phyloP scores from a whole-genome alignment of 2,329 filamentous ascomycete genomes.

The Periconia sp. region DNA sequence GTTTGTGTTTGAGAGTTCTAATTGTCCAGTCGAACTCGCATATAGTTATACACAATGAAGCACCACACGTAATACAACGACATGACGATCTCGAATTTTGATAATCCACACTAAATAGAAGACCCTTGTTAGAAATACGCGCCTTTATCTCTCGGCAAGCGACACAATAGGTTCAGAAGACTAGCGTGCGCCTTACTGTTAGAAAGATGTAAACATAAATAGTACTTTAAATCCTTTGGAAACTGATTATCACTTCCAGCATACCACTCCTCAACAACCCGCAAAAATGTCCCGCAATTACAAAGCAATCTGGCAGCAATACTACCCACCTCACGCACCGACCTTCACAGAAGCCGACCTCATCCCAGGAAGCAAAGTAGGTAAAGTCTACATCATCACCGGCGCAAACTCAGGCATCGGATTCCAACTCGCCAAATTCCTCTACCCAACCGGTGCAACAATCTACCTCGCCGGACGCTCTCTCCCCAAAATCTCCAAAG shows the following conservation, averaged over 20 bases:
- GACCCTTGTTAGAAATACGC: too few species aligned
- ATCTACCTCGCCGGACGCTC: conserved; percentile 58
- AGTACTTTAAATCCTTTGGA: too few species aligned
- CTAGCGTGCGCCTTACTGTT: too few species aligned
- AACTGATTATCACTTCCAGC: not conserved
- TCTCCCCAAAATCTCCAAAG: conserved; percentile 41
- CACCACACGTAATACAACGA: too few species aligned
- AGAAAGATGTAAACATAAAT: too few species aligned
- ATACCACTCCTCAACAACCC: not conserved
- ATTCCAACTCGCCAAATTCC: conserved; percentile 53
- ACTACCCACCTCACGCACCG: not conserved
- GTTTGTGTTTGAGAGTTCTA: too few species aligned
- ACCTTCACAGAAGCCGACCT: not conserved
- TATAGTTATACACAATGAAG: too few species aligned
- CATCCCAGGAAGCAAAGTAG: conserved; percentile 32
- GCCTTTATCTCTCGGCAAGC: too few species aligned
- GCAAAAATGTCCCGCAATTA: not conserved
- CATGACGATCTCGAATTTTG: too few species aligned
- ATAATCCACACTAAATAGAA: too few species aligned
- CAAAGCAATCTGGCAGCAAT: not conserved
- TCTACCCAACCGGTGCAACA: conserved; percentile 56
- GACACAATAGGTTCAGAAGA: too few species aligned
- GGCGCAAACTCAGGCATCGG: conserved; percentile 54
- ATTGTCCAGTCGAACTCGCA: too few species aligned
- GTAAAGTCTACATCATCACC: conserved; percentile 54